Percentiles rank a stretch among this genome's conserved stretches.
These are phyloP conservation scores for Amanita pseudoporphyria DNA, from an alignment of 768 basidiomycete genomes.

Conservation along the genomic window DNA sequence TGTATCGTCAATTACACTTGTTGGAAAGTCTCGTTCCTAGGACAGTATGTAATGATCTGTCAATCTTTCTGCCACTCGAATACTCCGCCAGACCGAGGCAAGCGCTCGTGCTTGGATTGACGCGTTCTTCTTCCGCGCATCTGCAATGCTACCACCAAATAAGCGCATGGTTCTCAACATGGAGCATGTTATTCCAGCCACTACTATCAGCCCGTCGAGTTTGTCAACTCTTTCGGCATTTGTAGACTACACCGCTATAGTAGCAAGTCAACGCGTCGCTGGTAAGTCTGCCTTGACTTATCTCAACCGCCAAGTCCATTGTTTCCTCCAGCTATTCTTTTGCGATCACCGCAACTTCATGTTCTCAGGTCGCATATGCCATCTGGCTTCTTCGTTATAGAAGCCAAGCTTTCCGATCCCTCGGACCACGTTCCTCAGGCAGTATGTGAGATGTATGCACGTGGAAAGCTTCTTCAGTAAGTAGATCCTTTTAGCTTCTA, in stretches of 20 bases:
- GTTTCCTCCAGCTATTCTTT: neutral
- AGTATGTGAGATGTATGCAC: constrained; percentile 13
- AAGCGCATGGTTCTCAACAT: constrained; percentile 8
- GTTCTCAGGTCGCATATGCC: neutral
- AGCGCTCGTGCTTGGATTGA: neutral
- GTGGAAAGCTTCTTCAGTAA: constrained; percentile 12
- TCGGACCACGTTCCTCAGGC: constrained; percentile 12
- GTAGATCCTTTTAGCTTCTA: neutral
- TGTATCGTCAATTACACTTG: constrained; percentile 1
- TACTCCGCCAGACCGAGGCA: constrained; percentile 1
- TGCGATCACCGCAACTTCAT: neutral
- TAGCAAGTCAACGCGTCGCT: constrained; percentile 3
- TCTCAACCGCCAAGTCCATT: neutral
- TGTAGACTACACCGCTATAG: constrained; percentile 13
- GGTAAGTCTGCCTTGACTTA: constrained; percentile 7
- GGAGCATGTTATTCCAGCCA: constrained; percentile 10
- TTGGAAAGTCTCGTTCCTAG: constrained; percentile 1
- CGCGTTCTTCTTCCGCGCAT: neutral
- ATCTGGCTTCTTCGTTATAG: constrained; percentile 11
- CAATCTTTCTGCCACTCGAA: neutral
- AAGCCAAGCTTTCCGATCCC: constrained; percentile 11
- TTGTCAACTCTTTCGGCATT: constrained; percentile 9
- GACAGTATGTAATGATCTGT: neutral
- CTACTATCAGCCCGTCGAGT: constrained; percentile 8
- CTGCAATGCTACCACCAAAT: neutral